These are phyloP conservation scores for Plasmopara muralis DNA, from an alignment of 352 stramenopile species.

Conservation along the genomic window DNA sequence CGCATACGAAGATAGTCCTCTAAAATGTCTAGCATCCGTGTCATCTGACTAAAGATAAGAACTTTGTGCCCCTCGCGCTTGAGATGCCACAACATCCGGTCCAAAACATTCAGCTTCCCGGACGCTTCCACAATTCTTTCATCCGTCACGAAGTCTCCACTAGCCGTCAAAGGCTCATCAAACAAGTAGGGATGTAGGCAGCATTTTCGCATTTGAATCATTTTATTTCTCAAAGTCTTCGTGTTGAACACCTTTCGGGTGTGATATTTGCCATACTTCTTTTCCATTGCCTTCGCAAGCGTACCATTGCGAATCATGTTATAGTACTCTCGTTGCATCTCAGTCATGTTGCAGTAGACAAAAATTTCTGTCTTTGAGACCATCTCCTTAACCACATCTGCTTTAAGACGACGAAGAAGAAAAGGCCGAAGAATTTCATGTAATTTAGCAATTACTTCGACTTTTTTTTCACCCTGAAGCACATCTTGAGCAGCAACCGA, in stretches of 20 bases:
- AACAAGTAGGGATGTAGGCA: conserved; percentile 88
- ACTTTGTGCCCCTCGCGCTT: conserved; percentile 95
- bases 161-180: conserved; percentile 59
- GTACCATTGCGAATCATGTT: conserved; percentile 87
- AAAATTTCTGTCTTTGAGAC: conserved; percentile 97
- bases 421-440: conserved; percentile 97
- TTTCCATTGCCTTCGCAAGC: conserved; percentile 81
- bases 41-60: conserved; percentile 98
- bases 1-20: conserved; percentile 91
- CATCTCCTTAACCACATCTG: conserved; percentile 90
- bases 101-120: conserved; percentile 98
- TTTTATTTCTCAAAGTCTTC: conserved; percentile 58
- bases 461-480: conserved; percentile 87
- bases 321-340: conserved; percentile 93
- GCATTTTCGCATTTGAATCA: conserved; percentile 81
- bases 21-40: conserved; percentile 97
- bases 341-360: conserved; percentile 94
- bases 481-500: conserved; percentile 80
- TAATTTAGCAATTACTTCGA: conserved; percentile 93
- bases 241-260: conserved; percentile 42
- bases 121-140: conserved; percentile 89
- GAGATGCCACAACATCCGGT: conserved; percentile 95
- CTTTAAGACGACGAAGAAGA: conserved; percentile 94
- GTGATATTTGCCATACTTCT: conserved; percentile 66
- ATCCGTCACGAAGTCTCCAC: conserved; percentile 58